Evolutionary conservation across 2,329 filamentous ascomycete species (phyloP).

Genomic region (Venturiaceae sp.): DNA sequence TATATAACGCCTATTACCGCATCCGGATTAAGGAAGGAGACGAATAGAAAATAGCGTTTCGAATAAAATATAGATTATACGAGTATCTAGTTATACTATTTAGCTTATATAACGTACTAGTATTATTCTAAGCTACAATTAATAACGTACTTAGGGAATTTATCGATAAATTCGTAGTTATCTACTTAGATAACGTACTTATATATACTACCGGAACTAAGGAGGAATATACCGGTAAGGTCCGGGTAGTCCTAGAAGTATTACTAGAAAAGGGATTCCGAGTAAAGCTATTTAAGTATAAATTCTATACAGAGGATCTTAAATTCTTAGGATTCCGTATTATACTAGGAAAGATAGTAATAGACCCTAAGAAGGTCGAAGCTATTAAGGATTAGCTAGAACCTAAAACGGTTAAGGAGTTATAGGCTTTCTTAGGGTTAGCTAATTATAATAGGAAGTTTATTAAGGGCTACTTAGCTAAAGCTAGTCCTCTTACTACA

Average conservation of each 20-base stretch:
- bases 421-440: no score
- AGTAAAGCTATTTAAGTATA: no score
- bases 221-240: constrained; percentile 8
- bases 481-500: no score
- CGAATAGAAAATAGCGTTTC: constrained; percentile 25
- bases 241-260: constrained; percentile 4
- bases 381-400: constrained; percentile 14
- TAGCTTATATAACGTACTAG: constrained; percentile 11
- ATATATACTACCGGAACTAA: constrained; percentile 12
- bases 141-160: constrained; percentile 15
- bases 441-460: no score
- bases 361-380: constrained; percentile 13
- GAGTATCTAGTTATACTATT: no score
- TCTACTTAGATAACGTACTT: no score
- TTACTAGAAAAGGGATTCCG: no score
- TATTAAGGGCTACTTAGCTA: no score
- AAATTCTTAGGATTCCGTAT: constrained; percentile 16
- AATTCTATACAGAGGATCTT: no score
- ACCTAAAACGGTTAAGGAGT: constrained; percentile 4
- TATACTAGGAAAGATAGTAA: constrained; percentile 14
- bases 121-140: constrained; percentile 14
- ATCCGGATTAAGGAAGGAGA: constrained; percentile 22
- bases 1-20: constrained; percentile 21
- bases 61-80: constrained; percentile 20
- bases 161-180: constrained; percentile 15